A percentile compares a stretch with the other conserved stretches of the same genome.
These are phyloP conservation scores for Fomitopsis palustris DNA, from an alignment of 1,284 basidiomycete genomes.

Conservation along the genomic window DNA sequence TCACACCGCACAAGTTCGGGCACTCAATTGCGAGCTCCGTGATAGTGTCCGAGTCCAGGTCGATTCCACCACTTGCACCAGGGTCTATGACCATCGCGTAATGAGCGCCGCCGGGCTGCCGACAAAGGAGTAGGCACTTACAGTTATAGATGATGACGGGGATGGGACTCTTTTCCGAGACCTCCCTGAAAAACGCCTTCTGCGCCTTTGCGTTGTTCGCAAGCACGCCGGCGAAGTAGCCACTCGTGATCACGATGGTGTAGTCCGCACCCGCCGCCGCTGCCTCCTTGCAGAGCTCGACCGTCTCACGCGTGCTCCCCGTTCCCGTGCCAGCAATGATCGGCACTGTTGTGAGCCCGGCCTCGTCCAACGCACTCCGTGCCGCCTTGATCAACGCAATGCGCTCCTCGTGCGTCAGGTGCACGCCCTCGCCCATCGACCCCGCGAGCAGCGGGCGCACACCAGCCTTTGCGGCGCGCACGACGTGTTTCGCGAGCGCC, in stretches of 20 bases:
- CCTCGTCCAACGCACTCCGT: constrained; percentile 66
- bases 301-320: constrained; percentile 77
- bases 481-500: constrained; percentile 72
- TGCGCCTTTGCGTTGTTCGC: constrained; percentile 60
- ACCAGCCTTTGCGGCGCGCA: constrained; percentile 65
- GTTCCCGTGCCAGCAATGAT: constrained; percentile 81
- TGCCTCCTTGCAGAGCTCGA: constrained; percentile 69
- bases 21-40: constrained; percentile 71
- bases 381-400: constrained; percentile 63
- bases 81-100: constrained; percentile 48
- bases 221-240: constrained; percentile 80
- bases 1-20: constrained; percentile 79
- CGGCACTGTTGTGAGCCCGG: constrained; percentile 57
- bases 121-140: constrained; percentile 12
- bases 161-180: constrained; percentile 74
- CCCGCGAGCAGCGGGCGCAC: constrained; percentile 79
- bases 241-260: constrained; percentile 78
- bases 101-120: not conserved
- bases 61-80: constrained; percentile 79
- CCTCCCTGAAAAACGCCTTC: constrained; percentile 73
- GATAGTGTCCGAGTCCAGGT: constrained; percentile 84
- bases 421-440: constrained; percentile 79
- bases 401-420: constrained; percentile 74
- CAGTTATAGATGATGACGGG: constrained; percentile 48
- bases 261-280: constrained; percentile 81